Base-by-base conservation (phyloP, 306 rosid species). In the Cicer bijugum region DNA sequence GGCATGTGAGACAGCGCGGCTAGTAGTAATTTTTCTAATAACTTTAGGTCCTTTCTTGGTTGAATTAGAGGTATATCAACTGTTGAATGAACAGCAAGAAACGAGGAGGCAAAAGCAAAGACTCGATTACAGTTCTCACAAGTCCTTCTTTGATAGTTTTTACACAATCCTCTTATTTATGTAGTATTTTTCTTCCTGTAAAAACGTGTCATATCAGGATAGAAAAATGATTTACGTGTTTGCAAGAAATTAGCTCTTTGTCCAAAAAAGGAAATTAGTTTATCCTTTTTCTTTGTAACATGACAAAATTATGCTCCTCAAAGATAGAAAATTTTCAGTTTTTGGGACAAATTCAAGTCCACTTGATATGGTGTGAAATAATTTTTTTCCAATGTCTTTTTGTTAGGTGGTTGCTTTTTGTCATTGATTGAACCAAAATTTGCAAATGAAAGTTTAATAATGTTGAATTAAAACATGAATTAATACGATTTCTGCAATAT, bases 51-150 rank as follows among this genome's bases (percentile, higher is more conserved):
- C 38, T 56, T 72, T 35, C n/a, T 39, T 12, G 47, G 67, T 58
- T 67, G 68, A 56, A 39, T n/a, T 40, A 46, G 75, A 55, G 69
- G 23, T 72, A 10, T 65, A 52, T 14, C 19, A 68, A 76, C 35
- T 17, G 52, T 10, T 48, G 61, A 44, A 58, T 39, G 69, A 48
- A 37, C 52, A 39, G 8, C 6, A 55, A 56, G 53, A 68, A 43
- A 5, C 11, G 75, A 55, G 66, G 56, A 28, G 9, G 39, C 50
- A 57, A 68, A 67, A 66, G 39, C 38, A 28, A 43, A 35, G 75
- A 51, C 9, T 17, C 2, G 19, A 38, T 47, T 40, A n/a, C 23
- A 62, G 48, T 55, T 19, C 37, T 9, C 4, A 4, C 2, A 47
- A 47, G 2, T 47, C 53, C 45, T 40, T 40, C 43, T 9, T 47